Percentiles rank a stretch among this genome's conserved stretches.
phyloP scores from a whole-genome alignment of 179 eudicot species.

The Patellifolia procumbens region DNA sequence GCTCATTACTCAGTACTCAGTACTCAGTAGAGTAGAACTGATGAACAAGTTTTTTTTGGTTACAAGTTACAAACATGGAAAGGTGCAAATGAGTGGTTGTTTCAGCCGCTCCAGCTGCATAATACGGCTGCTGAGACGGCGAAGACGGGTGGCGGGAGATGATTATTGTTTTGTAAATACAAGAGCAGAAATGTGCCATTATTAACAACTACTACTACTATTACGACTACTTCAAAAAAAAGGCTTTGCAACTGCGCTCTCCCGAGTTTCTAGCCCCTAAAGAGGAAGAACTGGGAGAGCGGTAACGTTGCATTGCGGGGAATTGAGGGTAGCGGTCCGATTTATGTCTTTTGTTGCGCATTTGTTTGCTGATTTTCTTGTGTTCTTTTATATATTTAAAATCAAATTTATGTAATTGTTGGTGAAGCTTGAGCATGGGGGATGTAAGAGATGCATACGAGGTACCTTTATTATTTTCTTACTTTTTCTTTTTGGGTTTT shows the following conservation, averaged over 20 bases:
- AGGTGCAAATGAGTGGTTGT: constrained; percentile 8
- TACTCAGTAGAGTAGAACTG: neutral
- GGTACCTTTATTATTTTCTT: neutral
- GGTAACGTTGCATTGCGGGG: constrained; percentile 81
- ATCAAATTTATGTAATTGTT: neutral
- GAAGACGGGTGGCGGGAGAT: neutral
- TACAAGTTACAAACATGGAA: neutral
- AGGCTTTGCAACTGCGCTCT: constrained; percentile 71
- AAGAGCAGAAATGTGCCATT: constrained; percentile 3
- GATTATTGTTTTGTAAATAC: constrained; percentile 12
- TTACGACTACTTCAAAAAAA: constrained; percentile 31
- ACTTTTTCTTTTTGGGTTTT: neutral
- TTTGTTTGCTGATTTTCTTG: neutral
- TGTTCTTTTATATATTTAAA: neutral
- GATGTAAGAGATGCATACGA: constrained; percentile 19
- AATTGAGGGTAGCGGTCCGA: constrained; percentile 97
- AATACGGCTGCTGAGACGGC: constrained; percentile 21
- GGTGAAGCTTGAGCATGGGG: neutral
- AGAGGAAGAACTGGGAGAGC: constrained; percentile 62
- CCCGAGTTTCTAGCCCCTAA: constrained; percentile 45
- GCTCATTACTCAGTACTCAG: too few relatives aligned
- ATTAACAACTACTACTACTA: constrained; percentile 18
- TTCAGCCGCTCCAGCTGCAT: neutral
- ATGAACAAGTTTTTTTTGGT: neutral
- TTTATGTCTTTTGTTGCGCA: constrained; percentile 9